Percentiles rank a stretch among this genome's conserved stretches.
phyloP scores from a whole-genome alignment of 192 early-diverging fungal genomes.

The Allomyces javanicus region DNA sequence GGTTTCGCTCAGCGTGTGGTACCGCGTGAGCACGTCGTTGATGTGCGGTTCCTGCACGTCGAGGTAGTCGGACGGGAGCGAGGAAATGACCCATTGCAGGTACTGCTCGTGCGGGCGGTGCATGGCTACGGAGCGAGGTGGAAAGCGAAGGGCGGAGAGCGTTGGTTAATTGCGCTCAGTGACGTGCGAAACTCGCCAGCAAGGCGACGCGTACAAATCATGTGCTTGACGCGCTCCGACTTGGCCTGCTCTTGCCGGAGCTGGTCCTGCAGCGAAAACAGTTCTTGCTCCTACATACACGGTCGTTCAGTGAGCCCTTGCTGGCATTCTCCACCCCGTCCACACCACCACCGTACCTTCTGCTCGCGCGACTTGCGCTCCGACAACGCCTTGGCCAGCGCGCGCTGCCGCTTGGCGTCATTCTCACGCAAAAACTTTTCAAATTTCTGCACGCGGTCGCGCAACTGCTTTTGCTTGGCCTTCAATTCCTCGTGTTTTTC shows the following conservation, averaged over 20 bases:
- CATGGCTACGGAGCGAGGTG: no score
- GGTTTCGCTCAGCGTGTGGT: slow-evolving; percentile 39
- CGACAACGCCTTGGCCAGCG: slow-evolving; percentile 28
- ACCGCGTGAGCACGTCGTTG: slow-evolving; percentile 37
- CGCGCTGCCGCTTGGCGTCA: slow-evolving; percentile 38
- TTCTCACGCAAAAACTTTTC: slow-evolving; percentile 47
- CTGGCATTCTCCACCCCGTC: background rate
- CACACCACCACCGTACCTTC: slow-evolving; percentile 14
- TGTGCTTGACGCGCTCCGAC: slow-evolving; percentile 15
- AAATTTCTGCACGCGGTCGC: slow-evolving; percentile 39
- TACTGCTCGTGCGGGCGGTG: slow-evolving; percentile 35
- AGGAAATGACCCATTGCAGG: slow-evolving; percentile 32
- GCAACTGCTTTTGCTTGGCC: slow-evolving; percentile 41
- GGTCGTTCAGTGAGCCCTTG: no score
- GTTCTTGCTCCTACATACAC: slow-evolving; percentile 24
- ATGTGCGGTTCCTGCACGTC: slow-evolving; percentile 42
- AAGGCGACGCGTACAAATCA: slow-evolving; percentile 22
- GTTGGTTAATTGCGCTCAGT: no score
- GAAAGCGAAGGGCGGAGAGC: no score
- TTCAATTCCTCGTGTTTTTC: slow-evolving; percentile 39
- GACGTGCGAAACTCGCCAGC: background rate
- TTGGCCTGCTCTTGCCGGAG: slow-evolving; percentile 24
- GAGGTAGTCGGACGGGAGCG: slow-evolving; percentile 35
- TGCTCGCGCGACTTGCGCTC: slow-evolving; percentile 32
- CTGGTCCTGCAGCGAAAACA: slow-evolving; percentile 12